Evolutionary conservation across 208 protist genomes (phyloP), one percentile per base, ranked within the genome.

Genomic region (Trichomonas tenax): DNA sequence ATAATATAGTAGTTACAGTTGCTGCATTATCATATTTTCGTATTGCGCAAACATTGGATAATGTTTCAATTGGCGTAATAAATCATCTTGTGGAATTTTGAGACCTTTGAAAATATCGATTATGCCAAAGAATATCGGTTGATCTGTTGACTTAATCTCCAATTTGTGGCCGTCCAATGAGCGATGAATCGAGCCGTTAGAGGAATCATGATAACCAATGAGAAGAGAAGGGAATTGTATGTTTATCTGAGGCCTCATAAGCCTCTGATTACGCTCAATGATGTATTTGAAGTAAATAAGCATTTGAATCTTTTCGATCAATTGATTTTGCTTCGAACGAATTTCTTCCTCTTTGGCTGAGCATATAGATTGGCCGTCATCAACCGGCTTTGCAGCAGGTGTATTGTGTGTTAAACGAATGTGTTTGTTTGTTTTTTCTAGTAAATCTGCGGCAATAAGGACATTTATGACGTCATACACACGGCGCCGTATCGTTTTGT

Each of bases 401-500:
- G 38, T 45, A 17, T 46, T n/a, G 15, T 34, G 34, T 2, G 41
- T 93, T 10, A 51, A 93, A n/a, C 17, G 14, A 38, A 93, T 93
- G 14, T 34, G 41, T 17, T 93, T 93, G 41, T 93, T 34, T 34
- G 45, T 44, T 15, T 93, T 93, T 48, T 34, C 26, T 2, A 93
- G 15, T 34, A 93, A 51, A 40, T 38, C 44, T 34, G 86, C 86
- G 15, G 86, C 86, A 44, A 41, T 48, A 15, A 93, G 44, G 14
- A 93, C 86, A 44, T 93, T 93, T n/a, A 93, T 34, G 10, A 93
- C 86, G 38, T 93, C 86, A 51, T 93, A 93, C 17, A 93, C 86
- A 15, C 86, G 11, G 9, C 86, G 11, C 8, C 44, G 0, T 10
- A 93, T 23, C 17, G 86, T 93, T 46, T 89, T 44, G 17, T 89